Percentiles rank a stretch among this genome's conserved stretches.
phyloP scores from a whole-genome alignment of 208 protist genomes.

The Leishmania gerbilli region DNA sequence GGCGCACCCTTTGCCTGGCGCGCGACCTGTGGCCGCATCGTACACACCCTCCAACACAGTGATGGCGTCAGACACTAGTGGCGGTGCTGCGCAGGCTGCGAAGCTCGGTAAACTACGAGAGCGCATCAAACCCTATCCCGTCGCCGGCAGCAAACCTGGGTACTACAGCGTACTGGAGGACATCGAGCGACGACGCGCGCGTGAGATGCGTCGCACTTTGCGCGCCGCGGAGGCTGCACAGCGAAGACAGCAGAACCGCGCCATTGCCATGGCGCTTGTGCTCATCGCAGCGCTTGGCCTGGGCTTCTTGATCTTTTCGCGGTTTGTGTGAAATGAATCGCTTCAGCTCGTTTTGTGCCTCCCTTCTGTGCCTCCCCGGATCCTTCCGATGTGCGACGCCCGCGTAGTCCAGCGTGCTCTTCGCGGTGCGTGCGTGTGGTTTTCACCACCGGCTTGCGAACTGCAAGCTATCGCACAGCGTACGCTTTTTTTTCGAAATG shows the following conservation, averaged over 20 bases:
- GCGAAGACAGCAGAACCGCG: conserved; percentile 1
- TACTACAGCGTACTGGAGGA: conserved; percentile 18
- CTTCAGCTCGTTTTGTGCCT: neutral
- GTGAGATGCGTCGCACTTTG: conserved; percentile 26
- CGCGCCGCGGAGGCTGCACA: conserved; percentile 5
- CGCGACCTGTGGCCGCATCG: neutral
- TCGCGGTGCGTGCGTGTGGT: neutral
- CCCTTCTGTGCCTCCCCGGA: neutral
- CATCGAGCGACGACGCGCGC: conserved; percentile 16
- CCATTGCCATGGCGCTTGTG: conserved; percentile 2
- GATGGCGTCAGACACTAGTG: neutral
- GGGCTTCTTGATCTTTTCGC: neutral
- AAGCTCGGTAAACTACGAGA: neutral
- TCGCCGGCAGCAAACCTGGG: neutral
- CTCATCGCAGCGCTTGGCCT: conserved; percentile 18
- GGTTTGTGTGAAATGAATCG: neutral
- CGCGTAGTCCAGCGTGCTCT: neutral
- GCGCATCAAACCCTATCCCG: conserved; percentile 4
- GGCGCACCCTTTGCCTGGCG: conserved; percentile 7
- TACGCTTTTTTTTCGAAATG: neutral
- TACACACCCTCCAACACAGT: neutral
- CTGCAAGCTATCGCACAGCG: neutral
- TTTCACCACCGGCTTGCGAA: neutral
- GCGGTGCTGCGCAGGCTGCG: neutral
- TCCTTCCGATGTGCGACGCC: neutral